These are phyloP conservation scores for Jatropha curcas DNA, from an alignment of 345 rosid species.

Conservation along the genomic window DNA sequence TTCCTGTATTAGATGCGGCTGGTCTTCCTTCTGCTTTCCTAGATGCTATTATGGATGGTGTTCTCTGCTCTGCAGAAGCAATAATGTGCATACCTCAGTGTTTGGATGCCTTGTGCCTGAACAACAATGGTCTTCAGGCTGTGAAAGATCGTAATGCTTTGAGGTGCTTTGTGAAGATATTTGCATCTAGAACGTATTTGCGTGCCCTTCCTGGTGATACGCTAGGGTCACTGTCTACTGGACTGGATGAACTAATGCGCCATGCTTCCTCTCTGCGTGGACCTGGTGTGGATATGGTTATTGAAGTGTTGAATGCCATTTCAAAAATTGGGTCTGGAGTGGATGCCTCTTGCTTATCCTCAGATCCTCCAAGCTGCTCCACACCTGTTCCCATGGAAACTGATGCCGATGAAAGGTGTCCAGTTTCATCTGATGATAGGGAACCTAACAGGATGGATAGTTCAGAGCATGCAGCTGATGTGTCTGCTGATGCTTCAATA, in stretches of 20 bases:
- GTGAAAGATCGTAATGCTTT: constrained; percentile 83
- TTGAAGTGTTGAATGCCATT: constrained; percentile 70
- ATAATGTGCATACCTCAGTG: constrained; percentile 95
- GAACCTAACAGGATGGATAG: constrained; percentile 45
- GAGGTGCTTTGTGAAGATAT: constrained; percentile 89
- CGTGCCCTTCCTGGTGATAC: constrained; percentile 86
- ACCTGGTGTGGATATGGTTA: constrained; percentile 86
- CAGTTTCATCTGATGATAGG: constrained; percentile 36
- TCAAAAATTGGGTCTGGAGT: constrained; percentile 65
- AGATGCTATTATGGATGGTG: constrained; percentile 88
- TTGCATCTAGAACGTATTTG: constrained; percentile 74
- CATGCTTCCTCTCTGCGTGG: constrained; percentile 87
- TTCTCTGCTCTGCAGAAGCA: constrained; percentile 85
- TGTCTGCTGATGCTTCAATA: constrained; percentile 53
- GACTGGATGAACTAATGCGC: constrained; percentile 92
- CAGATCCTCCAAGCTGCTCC: constrained; percentile 44
- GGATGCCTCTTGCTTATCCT: constrained; percentile 46
- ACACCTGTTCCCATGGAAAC: constrained; percentile 89
- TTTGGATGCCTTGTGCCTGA: constrained; percentile 93
- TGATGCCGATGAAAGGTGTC: constrained; percentile 60
- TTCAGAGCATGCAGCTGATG: constrained; percentile 53
- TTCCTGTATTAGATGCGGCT: constrained; percentile 76
- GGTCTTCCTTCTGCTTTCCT: constrained; percentile 92
- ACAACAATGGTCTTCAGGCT: constrained; percentile 83
- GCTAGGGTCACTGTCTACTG: constrained; percentile 77